Evolutionary conservation across 176 grass and related monocot genomes (phyloP), one percentile per base, ranked within the genome.

Genomic region (Ensete glaucum): DNA sequence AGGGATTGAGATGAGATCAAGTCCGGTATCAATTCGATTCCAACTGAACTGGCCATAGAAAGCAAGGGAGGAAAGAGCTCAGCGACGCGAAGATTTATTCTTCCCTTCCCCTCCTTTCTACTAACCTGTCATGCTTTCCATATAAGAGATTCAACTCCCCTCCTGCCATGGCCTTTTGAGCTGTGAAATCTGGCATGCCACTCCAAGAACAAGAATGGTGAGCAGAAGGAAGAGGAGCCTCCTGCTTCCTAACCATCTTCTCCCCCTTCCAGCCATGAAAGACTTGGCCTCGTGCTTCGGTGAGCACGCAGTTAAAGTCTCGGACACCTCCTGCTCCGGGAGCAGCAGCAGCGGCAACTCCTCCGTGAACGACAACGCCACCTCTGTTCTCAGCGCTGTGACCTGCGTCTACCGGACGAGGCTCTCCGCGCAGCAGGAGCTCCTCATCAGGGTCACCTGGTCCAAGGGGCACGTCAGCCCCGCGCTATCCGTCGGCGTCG

Each of bases 241-340:
- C 63, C 63, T 25, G 11, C 23, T 22, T 27, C 63, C 23, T 29
- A 29, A 65, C 23, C 63, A 29, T 25, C 24, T 26, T 22, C 11
- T 65, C 63, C 11, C 26, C 13, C 63, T 22, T 65, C 23, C 66
- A 64, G 34, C 83, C 15, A 85, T 81, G 83, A 85, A 81, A 71
- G 83, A 85, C 52, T 77, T 85, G 10, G 63, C 67, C 11, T 81
- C 74, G 9, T 85, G 83, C 79, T 78, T 81, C 79, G 52, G 83
- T 50, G 76, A 81, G 43, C 67, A 81, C 11, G 83, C 83, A 0
- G 66, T 85, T 9, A 74, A 67, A 1, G 83, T 85, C 25, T 77
- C 82, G 25, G 82, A 84, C 50, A 27, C 53, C 34, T 77, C 62
- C 50, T 84, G 82, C 27, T 84, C 82, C 24, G 19, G 70, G 1